phyloP scores from a whole-genome alignment of 306 rosid species.

The Prunus mira region DNA sequence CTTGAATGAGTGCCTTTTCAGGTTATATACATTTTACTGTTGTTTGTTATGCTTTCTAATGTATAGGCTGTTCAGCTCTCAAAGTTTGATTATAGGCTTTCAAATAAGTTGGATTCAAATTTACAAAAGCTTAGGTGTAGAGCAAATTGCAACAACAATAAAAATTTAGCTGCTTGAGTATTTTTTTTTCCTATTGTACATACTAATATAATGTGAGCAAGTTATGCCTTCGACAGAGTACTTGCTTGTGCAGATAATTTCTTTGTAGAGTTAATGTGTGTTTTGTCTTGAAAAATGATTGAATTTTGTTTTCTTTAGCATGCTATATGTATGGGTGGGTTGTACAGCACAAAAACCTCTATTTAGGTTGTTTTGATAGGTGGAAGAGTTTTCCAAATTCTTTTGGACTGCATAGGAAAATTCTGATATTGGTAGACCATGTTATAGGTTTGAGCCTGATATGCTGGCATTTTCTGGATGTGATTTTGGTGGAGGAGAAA shows the following conservation, averaged over 20 bases:
- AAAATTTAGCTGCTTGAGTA: conserved; percentile 5
- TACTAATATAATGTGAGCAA: neutral
- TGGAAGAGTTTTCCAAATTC: too few species aligned
- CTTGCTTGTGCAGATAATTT: neutral
- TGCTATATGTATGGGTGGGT: too few species aligned
- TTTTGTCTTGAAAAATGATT: too few species aligned
- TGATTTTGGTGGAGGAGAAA: too few species aligned
- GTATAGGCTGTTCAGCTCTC: conserved; percentile 69
- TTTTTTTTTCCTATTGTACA: conserved; percentile 11
- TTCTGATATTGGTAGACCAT: too few species aligned
- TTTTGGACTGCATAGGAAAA: too few species aligned
- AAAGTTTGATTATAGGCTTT: conserved; percentile 90
- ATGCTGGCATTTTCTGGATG: too few species aligned
- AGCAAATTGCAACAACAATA: conserved; percentile 11
- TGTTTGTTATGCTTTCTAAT: conserved; percentile 9
- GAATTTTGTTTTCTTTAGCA: too few species aligned
- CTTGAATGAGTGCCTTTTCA: neutral
- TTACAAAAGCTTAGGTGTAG: conserved; percentile 86
- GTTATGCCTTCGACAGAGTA: neutral
- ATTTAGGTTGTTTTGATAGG: too few species aligned
- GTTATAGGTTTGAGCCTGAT: too few species aligned
- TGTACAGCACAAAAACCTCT: too few species aligned
- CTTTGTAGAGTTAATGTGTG: neutral
- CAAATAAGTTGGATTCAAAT: conserved; percentile 58
- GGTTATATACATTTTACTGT: conserved; percentile 13